These are phyloP conservation scores for Camellia sinensis DNA, from an alignment of 148 eudicot genomes.

Conservation along the genomic window DNA sequence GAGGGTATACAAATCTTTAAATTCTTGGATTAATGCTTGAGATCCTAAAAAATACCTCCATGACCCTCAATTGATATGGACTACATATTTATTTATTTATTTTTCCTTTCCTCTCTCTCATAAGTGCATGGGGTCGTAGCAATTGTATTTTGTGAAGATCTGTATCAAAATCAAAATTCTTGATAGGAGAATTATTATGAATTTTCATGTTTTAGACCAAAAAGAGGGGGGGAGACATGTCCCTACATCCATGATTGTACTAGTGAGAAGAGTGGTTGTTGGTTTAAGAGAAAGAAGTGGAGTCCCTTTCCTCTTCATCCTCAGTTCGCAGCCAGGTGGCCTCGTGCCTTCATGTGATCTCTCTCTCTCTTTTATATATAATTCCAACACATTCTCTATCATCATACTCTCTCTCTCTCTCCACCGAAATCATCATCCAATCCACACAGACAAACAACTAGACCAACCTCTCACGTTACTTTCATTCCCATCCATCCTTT, in stretches of 20 bases:
- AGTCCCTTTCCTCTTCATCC: neutral
- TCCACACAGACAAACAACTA: neutral
- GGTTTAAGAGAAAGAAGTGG: too few relatives aligned
- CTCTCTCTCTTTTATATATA: neutral
- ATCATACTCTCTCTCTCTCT: slow-evolving; percentile 18
- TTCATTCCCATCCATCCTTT: slow-evolving; percentile 8
- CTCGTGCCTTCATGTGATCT: slow-evolving; percentile 41
- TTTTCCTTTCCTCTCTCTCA: too few relatives aligned
- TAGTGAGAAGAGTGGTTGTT: slow-evolving; percentile 1
- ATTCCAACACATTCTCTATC: slow-evolving; percentile 28
- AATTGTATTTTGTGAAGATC: too few relatives aligned
- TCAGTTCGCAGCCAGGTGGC: neutral
- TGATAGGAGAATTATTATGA: too few relatives aligned
- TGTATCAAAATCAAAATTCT: too few relatives aligned
- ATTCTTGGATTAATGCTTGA: too few relatives aligned
- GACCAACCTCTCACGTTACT: slow-evolving; percentile 24
- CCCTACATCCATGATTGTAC: slow-evolving; percentile 26
- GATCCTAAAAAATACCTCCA: too few relatives aligned
- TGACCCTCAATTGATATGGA: too few relatives aligned
- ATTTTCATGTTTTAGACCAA: too few relatives aligned
- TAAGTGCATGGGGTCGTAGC: too few relatives aligned
- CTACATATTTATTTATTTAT: too few relatives aligned
- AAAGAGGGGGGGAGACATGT: neutral
- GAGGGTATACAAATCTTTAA: too few relatives aligned
- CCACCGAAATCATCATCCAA: neutral